Base-by-base conservation (phyloP, 352 stramenopile species). In the Pythium vanterpoolii region DNA sequence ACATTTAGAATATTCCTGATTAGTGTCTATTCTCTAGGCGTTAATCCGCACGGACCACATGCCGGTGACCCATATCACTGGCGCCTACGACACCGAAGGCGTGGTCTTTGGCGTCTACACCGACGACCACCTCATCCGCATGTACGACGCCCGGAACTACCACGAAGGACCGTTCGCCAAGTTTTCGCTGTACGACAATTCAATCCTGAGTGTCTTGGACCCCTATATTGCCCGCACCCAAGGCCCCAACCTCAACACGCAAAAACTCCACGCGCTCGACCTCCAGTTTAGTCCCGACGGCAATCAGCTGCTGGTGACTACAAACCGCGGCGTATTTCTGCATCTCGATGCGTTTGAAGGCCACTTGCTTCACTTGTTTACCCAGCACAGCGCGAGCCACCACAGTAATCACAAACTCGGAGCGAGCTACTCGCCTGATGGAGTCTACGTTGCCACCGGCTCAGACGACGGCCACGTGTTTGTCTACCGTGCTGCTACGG, bases 71-170 rank as follows among this genome's bases (percentile, higher is more conserved):
- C 74, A 84, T 49, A 60, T 95, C n/a, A 89, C 79, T 18, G 72
- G 70, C 18, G 75, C 83, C 3, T 95, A 93, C 74, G 86, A 95
- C 55, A 80, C 83, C 24, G 84, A 93, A 40, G 83, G 86, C 31
- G 82, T 95, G 27, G 86, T 93, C 4, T 95, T 95, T 66, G 86
- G 70, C 23, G 86, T 93, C 23, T 93, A 92, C 71, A 89, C 80
- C 31, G 83, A 90, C 51, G 86, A 95, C 63, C 72, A 87, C 59
- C 72, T 95, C 52, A 85, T 95, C 46, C 86, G 86, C 48, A 93
- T 95, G 84, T 95, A 95, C 62, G 86, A 95, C 60, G 86, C 86
- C 26, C 82, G 86, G 43, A 93, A 93, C 64, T 93, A 89, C 65
- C 81, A 90, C 61, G 86, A 93, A 64, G 86, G 86, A 6, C 86